Conservation (phyloP, 1,284 basidiomycete species). For the Microbotryum lychnidis-dioicae region DNA sequence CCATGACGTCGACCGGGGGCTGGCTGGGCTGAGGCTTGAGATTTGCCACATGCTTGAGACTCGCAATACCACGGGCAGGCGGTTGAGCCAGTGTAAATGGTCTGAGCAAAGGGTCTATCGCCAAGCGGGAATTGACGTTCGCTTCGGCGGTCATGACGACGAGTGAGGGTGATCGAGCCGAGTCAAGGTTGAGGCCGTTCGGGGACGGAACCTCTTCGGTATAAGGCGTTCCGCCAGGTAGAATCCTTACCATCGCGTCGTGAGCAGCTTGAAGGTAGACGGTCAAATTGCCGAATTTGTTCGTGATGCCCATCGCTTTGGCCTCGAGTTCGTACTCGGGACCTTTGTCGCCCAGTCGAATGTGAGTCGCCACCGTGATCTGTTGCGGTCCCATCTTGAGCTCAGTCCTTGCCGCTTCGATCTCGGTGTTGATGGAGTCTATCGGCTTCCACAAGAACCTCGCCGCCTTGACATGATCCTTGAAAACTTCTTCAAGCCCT, state of each 20-base stretch:
- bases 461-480: conserved; percentile 4
- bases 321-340: conserved; percentile 20
- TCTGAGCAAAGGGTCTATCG: background rate
- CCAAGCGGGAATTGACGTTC: background rate
- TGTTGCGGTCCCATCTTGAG: background rate
- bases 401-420: background rate
- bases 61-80: background rate
- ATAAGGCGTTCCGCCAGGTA: background rate
- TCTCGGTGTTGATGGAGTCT: background rate
- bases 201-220: background rate
- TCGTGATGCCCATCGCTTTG: conserved; percentile 19
- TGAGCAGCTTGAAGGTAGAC: conserved; percentile 19
- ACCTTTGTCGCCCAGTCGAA: conserved; percentile 19
- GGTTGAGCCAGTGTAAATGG: conserved; percentile 11
- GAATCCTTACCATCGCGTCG: conserved; percentile 1
- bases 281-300: conserved; percentile 19
- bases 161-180: conserved; percentile 7
- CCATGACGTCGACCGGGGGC: background rate
- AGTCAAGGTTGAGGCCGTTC: background rate
- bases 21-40: no score
- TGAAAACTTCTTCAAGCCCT: conserved; percentile 8
- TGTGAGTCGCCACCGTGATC: background rate
- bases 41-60: no score
- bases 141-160: conserved; percentile 24
- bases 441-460: conserved; percentile 7